Evolutionary conservation across 116 monocot species (phyloP), one percentile per base, ranked within the genome.

Genomic region (Iris pallida): DNA sequence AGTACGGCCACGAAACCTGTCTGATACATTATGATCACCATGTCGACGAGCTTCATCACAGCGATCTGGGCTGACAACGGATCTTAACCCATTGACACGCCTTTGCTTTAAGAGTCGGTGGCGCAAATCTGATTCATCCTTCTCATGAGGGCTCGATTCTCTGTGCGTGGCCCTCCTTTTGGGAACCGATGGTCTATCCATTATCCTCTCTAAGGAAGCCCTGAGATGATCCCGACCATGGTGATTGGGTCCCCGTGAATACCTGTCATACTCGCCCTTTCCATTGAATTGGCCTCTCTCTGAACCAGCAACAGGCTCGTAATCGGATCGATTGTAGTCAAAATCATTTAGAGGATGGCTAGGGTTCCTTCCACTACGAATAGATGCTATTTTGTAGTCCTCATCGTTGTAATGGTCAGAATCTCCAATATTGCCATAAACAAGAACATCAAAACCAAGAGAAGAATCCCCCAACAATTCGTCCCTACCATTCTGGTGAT

Each of bases 51-150:
- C 42, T 15, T 14, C 71, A 4, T 78, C 47, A 55, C 30, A 68
- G 16, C 55, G 53, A 66, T 84, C 79, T 45, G 75, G 69, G 42
- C 58, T 76, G 18, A 65, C 45, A 49, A 70, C 66, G 55, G 70
- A 64, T 20, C 73, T 76, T n/a, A 78, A 71, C n/a, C 68, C 64
- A 69, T 83, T 66, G 18, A 7, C 49, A 54, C 75, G 57, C 62
- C 65, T 90, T 78, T 76, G 76, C 52, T 85, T 79, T 61, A 81
- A 83, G 51, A 71, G 58, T 42, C 75, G 74, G 45, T 78, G 78
- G 5, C 90, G 80, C 55, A 90, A 65, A 83, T 90, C 89, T 19
- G 78, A 69, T 0, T 59, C 65, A 68, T 81, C 72, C 4, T 76
- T 57, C 46, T 64, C 69, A 65, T 68, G 62, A 42, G 16, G 67